A percentile compares a stretch with the other conserved stretches of the same genome.
phyloP scores from a whole-genome alignment of 768 basidiomycete species.

The Russula lepida region DNA sequence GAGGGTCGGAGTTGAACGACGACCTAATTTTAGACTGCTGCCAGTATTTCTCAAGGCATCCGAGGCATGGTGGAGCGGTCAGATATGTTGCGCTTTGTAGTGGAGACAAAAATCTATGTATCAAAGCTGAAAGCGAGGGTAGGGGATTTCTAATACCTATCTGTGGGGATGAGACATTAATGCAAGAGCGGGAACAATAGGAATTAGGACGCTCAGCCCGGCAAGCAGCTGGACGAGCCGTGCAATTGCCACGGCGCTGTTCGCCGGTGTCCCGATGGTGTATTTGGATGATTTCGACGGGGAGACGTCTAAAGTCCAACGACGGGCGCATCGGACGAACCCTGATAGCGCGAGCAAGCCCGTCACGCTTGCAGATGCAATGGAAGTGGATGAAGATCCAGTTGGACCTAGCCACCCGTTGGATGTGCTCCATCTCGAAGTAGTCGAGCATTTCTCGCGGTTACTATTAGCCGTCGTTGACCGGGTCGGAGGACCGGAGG shows the following conservation, averaged over 20 bases:
- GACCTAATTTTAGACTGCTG: conserved; percentile 70
- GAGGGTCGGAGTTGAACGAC: conserved; percentile 47
- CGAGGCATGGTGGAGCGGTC: conserved; percentile 27
- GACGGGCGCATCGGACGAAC: conserved; percentile 21
- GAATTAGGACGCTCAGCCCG: conserved; percentile 16
- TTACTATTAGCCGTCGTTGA: conserved; percentile 50
- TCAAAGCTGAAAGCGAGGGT: conserved; percentile 37
- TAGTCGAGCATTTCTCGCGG: conserved; percentile 60
- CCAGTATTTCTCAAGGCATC: conserved; percentile 40
- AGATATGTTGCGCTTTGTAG: conserved; percentile 50
- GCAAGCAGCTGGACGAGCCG: conserved; percentile 34
- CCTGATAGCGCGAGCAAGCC: conserved; percentile 18
- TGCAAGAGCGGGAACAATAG: neutral
- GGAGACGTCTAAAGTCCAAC: conserved; percentile 14
- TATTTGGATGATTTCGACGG: conserved; percentile 34
- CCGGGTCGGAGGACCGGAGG: conserved; percentile 44
- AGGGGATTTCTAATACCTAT: neutral
- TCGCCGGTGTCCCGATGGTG: conserved; percentile 29
- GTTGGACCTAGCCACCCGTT: conserved; percentile 47
- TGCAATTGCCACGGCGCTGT: conserved; percentile 42
- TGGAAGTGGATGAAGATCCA: conserved; percentile 51
- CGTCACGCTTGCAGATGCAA: conserved; percentile 28
- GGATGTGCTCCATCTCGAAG: conserved; percentile 57
- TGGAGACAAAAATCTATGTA: conserved; percentile 58
- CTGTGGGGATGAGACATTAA: neutral